Conservation (phyloP, 73 alveolate genomes). For the Tetrahymena malaccensis region DNA sequence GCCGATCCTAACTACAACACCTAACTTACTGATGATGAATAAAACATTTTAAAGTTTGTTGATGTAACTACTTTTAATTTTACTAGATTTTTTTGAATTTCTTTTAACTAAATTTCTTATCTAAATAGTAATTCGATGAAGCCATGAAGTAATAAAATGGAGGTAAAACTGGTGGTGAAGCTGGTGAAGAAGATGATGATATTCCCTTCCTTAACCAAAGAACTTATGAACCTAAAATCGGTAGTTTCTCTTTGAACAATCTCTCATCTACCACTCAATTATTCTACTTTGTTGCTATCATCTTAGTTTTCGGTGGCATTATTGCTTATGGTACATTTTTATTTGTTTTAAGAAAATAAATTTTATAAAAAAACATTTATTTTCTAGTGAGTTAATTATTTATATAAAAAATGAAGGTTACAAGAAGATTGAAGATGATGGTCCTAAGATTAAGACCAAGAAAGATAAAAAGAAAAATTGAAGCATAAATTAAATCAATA, state of each 20-base stretch:
- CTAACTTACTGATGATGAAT: not conserved
- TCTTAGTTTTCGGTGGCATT: not conserved
- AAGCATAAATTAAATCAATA: not conserved
- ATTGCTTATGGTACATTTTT: not conserved
- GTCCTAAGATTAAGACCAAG: not conserved
- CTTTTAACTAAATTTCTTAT: not conserved
- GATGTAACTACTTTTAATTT: not conserved
- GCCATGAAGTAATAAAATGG: not conserved
- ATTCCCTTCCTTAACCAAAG: not conserved
- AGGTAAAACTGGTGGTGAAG: not conserved
- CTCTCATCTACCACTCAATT: not conserved
- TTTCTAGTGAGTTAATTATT: not conserved
- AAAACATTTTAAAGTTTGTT: not conserved
- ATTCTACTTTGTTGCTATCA: not conserved
- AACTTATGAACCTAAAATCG: not conserved
- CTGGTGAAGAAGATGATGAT: not conserved
- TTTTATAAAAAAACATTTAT: not conserved
- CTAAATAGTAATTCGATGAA: not conserved
- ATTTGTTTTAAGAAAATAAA: not conserved
- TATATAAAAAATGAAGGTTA: not conserved
- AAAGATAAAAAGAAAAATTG: not conserved
- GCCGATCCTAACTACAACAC: not conserved
- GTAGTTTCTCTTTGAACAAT: not conserved
- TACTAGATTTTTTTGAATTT: not conserved
- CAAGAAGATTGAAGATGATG: not conserved